phyloP scores from a whole-genome alignment of 2,329 filamentous ascomycete genomes.

The Cytospora schulzeri region DNA sequence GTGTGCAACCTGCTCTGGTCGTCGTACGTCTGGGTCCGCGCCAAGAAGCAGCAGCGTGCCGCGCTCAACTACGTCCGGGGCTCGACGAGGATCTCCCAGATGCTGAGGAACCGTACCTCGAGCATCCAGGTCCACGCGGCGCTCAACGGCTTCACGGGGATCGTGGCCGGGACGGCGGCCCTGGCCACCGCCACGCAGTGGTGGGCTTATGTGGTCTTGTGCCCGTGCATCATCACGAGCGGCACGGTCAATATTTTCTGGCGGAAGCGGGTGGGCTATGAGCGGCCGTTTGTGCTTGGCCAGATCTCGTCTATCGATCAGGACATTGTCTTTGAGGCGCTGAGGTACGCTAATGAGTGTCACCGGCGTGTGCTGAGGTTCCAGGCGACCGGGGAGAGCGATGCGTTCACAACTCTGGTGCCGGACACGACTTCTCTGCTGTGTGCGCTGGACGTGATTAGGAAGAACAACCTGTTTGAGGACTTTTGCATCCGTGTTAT shows the following conservation, averaged over 20 bases:
- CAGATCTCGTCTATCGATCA: conserved; percentile 26
- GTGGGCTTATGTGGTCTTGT: conserved; percentile 55
- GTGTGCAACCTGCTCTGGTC: conserved; percentile 53
- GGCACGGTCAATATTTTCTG: conserved; percentile 53
- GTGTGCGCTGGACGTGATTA: conserved; percentile 31
- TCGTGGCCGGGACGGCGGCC: conserved; percentile 52
- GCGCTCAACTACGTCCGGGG: conserved; percentile 33
- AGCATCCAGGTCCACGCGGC: conserved; percentile 48
- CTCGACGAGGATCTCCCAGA: conserved; percentile 30
- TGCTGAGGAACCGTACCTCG: conserved; percentile 41
- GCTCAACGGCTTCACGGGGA: conserved; percentile 47
- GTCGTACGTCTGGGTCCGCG: conserved; percentile 43
- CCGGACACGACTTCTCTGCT: conserved; percentile 27
- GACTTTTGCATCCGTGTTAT: conserved; percentile 31
- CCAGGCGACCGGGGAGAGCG: conserved; percentile 11
- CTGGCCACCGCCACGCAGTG: conserved; percentile 53
- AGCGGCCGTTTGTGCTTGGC: conserved; percentile 37
- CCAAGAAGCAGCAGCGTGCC: conserved; percentile 41
- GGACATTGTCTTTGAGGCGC: conserved; percentile 34
- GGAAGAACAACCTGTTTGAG: conserved; percentile 32
- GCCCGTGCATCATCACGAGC: conserved; percentile 51
- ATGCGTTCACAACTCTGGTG: conserved; percentile 27
- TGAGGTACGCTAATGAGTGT: conserved; percentile 32
- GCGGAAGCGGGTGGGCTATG: conserved; percentile 50
- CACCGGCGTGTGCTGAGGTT: conserved; percentile 20